A percentile compares a stretch with the other conserved stretches of the same genome.
Conservation (phyloP, 306 rosid genomes). For the Cucumis melo region DNA sequence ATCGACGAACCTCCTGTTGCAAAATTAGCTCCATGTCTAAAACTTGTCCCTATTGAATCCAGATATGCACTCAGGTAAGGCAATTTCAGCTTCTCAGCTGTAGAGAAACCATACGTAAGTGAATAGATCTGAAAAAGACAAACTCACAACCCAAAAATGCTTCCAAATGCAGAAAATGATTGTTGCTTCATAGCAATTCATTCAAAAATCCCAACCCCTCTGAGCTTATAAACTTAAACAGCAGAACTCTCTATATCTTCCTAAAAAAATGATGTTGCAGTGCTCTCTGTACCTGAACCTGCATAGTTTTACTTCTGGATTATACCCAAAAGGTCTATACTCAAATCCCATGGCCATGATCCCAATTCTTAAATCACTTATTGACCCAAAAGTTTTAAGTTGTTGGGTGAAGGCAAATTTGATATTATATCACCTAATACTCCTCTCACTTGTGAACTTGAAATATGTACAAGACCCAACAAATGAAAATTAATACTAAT, state of each 20-base stretch:
- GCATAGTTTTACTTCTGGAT: background rate
- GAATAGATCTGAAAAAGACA: background rate
- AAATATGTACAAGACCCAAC: too few relatives aligned
- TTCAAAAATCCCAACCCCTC: background rate
- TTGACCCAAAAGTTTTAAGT: too few relatives aligned
- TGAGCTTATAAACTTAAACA: background rate
- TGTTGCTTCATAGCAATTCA: background rate
- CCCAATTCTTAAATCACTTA: too few relatives aligned
- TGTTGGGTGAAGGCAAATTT: too few relatives aligned
- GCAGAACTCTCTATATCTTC: background rate
- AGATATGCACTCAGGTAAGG: conserved; percentile 71
- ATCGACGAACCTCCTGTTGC: conserved; percentile 70
- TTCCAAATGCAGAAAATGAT: background rate
- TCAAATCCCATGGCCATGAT: background rate
- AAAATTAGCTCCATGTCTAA: conserved; percentile 74
- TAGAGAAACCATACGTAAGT: conserved; percentile 2
- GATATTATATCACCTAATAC: too few relatives aligned
- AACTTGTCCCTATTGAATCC: conserved; percentile 64
- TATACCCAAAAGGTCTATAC: background rate
- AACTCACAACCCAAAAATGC: background rate
- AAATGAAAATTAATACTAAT: too few relatives aligned
- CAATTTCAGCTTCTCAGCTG: conserved; percentile 73
- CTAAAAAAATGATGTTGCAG: background rate
- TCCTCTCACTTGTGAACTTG: too few relatives aligned
- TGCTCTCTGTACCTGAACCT: background rate